A percentile compares a stretch with the other conserved stretches of the same genome.
Evolutionary conservation across 2,329 filamentous ascomycete species (phyloP).

Genomic region (Alternaria ethzedia): DNA sequence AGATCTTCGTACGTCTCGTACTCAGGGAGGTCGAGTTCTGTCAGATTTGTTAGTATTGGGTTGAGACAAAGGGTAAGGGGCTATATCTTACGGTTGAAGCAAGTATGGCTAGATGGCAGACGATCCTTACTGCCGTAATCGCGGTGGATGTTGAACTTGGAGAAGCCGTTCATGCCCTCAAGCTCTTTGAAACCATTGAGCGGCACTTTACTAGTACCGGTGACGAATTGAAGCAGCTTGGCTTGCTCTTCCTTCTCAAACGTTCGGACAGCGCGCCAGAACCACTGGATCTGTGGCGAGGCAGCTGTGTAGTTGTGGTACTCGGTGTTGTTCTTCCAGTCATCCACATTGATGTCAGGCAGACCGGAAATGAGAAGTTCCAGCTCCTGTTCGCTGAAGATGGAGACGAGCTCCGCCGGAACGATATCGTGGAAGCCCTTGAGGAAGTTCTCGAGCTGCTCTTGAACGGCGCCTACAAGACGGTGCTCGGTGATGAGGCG

Average conservation of each 20-base stretch:
- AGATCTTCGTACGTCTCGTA: slow-evolving; percentile 96
- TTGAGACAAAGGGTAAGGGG: neutral
- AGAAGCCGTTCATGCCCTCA: slow-evolving; percentile 98
- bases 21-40: slow-evolving; percentile 96
- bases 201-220: slow-evolving; percentile 96
- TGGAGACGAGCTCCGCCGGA: slow-evolving; percentile 88
- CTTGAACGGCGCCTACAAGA: slow-evolving; percentile 87
- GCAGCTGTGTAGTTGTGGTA: slow-evolving; percentile 97
- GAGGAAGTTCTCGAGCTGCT: slow-evolving; percentile 92
- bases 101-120: slow-evolving; percentile 94
- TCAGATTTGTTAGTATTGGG: slow-evolving; percentile 43
- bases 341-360: slow-evolving; percentile 95
- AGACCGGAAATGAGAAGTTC: slow-evolving; percentile 96
- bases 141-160: slow-evolving; percentile 97
- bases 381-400: slow-evolving; percentile 98
- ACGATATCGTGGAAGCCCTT: slow-evolving; percentile 99
- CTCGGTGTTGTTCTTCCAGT: slow-evolving; percentile 99
- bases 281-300: slow-evolving; percentile 98
- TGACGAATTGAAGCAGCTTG: slow-evolving; percentile 97
- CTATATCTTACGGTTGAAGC: slow-evolving; percentile 90
- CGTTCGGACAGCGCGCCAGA: slow-evolving; percentile 95
- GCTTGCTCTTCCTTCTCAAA: slow-evolving; percentile 99
- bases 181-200: slow-evolving; percentile 99
- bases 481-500: slow-evolving; percentile 93
- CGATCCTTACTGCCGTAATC: slow-evolving; percentile 97